A percentile compares a stretch with the other conserved stretches of the same genome.
These are phyloP conservation scores for Cladophialophora carrionii DNA, from an alignment of 2,329 filamentous ascomycete genomes.

Conservation along the genomic window DNA sequence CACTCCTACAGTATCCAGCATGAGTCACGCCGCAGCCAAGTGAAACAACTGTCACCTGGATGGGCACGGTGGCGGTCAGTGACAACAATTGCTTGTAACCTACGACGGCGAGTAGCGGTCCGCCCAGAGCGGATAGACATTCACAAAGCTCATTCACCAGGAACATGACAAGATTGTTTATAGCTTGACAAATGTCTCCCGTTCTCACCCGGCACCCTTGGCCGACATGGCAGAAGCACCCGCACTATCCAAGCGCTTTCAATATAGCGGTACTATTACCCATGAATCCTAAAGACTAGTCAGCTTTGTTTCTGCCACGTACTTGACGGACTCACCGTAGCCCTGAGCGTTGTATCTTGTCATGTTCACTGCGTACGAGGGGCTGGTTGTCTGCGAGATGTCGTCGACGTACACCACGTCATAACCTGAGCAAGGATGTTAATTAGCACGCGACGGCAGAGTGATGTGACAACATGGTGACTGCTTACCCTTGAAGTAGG, in stretches of 20 bases:
- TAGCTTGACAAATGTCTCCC: background rate
- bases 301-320: slow-evolving; percentile 1
- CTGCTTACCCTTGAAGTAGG: slow-evolving; percentile 53
- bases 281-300: slow-evolving; percentile 21
- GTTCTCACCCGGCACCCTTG: background rate
- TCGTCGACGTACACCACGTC: slow-evolving; percentile 61
- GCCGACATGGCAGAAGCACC: background rate
- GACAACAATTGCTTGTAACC: background rate
- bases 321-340: slow-evolving; percentile 15
- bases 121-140: background rate
- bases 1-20: background rate
- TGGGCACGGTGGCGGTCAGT: background rate
- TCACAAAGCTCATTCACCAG: background rate
- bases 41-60: background rate
- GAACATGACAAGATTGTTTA: background rate
- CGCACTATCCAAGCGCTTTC: slow-evolving; percentile 20
- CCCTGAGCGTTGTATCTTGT: slow-evolving; percentile 24
- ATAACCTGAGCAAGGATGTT: slow-evolving; percentile 41
- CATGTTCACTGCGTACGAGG: slow-evolving; percentile 26
- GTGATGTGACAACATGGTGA: background rate
- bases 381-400: slow-evolving; percentile 54
- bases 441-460: background rate
- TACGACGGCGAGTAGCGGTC: background rate
- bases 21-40: background rate
- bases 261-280: slow-evolving; percentile 24